phyloP scores from a whole-genome alignment of 2,329 filamentous ascomycete genomes.

The Pezicula neosporulosa region DNA sequence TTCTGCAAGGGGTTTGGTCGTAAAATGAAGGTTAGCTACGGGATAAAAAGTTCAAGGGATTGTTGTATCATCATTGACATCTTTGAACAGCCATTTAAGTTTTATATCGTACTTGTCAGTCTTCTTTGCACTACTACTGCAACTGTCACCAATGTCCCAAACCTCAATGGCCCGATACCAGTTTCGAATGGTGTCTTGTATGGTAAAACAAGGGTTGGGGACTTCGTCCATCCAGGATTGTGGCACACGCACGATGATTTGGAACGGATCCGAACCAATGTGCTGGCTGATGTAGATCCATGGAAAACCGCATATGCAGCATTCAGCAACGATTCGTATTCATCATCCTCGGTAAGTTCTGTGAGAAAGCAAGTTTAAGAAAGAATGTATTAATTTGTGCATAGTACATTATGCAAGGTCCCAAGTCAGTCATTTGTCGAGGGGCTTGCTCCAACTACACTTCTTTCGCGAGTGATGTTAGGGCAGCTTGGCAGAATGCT shows the following conservation, averaged over 20 bases:
- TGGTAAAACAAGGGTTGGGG: slow-evolving; percentile 47
- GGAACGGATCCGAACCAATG: slow-evolving; percentile 25
- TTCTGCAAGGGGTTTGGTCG: too few relatives aligned
- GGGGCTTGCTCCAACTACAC: slow-evolving; percentile 33
- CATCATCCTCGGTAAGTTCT: slow-evolving; percentile 1
- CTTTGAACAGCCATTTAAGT: too few relatives aligned
- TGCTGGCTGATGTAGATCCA: slow-evolving; percentile 38
- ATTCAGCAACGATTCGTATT: slow-evolving; percentile 10
- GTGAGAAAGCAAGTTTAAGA: too few relatives aligned
- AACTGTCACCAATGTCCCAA: slow-evolving; percentile 3
- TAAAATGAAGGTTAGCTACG: too few relatives aligned
- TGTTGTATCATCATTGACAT: too few relatives aligned
- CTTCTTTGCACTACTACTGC: too few relatives aligned
- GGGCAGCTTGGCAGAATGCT: slow-evolving; percentile 37
- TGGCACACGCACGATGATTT: slow-evolving; percentile 32
- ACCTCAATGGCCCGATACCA: slow-evolving; percentile 23
- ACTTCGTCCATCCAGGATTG: slow-evolving; percentile 29
- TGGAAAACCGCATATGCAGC: slow-evolving; percentile 29
- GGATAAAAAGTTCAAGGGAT: too few relatives aligned
- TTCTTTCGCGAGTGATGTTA: slow-evolving; percentile 31
- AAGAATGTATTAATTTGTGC: not conserved
- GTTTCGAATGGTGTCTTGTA: slow-evolving; percentile 18
- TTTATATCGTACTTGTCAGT: too few relatives aligned
- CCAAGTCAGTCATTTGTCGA: slow-evolving; percentile 28
- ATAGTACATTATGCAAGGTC: slow-evolving; percentile 28